Evolutionary conservation across 306 rosid genomes (phyloP).

Genomic region (Fragaria iinumae): DNA sequence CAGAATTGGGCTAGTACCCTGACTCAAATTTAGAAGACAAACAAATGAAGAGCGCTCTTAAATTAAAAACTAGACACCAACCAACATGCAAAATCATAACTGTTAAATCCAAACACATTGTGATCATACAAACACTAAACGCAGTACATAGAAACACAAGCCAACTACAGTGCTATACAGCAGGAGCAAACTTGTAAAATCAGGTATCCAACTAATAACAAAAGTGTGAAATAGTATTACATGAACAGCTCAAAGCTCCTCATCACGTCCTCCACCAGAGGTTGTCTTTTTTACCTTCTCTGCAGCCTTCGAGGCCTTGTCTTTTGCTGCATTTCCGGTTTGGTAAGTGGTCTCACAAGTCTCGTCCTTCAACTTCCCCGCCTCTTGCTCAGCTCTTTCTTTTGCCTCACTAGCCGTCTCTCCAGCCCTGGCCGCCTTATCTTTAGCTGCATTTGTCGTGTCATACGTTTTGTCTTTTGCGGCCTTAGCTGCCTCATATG

Average conservation of each 20-base stretch:
- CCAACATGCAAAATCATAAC: background rate
- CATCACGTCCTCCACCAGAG: constrained; percentile 35
- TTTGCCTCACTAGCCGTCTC: background rate
- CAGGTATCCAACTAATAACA: background rate
- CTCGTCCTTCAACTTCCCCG: background rate
- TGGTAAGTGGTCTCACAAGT: constrained; percentile 4
- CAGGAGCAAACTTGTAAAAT: background rate
- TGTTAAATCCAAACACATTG: background rate
- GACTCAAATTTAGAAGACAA: background rate
- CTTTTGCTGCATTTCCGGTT: constrained; percentile 33
- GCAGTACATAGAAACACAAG: background rate
- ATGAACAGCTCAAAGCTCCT: constrained; percentile 48
- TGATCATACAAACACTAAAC: background rate
- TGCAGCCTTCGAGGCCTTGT: constrained; percentile 6
- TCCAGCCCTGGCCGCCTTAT: too few species aligned
- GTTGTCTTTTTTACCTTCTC: constrained; percentile 25
- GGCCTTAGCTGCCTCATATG: too few species aligned
- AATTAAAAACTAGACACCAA: background rate
- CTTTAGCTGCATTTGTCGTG: too few species aligned
- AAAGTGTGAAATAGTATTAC: background rate
- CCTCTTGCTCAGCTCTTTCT: constrained; percentile 14
- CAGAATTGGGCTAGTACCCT: background rate
- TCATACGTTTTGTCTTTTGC: too few species aligned
- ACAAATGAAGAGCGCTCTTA: background rate
- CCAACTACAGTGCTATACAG: background rate